Conservation (phyloP, 805 yeast genomes). For the Suhomyces sp. region DNA sequence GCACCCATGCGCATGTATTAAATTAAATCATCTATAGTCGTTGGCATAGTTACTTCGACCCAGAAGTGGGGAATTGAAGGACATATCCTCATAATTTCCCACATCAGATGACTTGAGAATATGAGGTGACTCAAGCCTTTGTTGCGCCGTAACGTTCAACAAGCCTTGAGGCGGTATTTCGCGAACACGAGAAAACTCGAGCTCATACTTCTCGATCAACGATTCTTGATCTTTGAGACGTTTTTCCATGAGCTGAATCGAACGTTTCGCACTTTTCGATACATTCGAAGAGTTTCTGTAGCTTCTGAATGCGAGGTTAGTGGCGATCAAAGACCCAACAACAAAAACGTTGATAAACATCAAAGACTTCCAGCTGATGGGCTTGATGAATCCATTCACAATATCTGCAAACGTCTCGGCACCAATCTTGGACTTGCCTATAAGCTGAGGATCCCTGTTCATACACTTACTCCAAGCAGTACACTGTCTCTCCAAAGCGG, state of each 20-base stretch:
- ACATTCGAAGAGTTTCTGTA: constrained; percentile 18
- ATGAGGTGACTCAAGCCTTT: neutral
- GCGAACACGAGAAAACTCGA: neutral
- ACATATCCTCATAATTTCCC: neutral
- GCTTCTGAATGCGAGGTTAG: constrained; percentile 49
- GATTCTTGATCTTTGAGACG: constrained; percentile 3
- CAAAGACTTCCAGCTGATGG: constrained; percentile 69
- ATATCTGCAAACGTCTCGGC: constrained; percentile 85
- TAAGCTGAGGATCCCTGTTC: constrained; percentile 67
- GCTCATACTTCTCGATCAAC: constrained; percentile 2
- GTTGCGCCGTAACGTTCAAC: neutral
- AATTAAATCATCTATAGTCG: neutral
- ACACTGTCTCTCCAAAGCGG: constrained; percentile 71
- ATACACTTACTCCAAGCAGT: constrained; percentile 77
- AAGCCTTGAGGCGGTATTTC: neutral
- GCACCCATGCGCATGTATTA: constrained; percentile 2
- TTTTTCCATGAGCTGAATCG: neutral
- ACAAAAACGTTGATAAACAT: constrained; percentile 43
- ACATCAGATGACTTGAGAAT: neutral
- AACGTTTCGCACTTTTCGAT: neutral
- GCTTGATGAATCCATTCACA: constrained; percentile 68
- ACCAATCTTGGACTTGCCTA: constrained; percentile 67
- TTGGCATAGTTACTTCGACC: neutral
- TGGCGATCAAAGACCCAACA: constrained; percentile 50
- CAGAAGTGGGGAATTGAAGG: neutral